Conservation (phyloP, 768 basidiomycete genomes). For the Lentinula boryana region DNA sequence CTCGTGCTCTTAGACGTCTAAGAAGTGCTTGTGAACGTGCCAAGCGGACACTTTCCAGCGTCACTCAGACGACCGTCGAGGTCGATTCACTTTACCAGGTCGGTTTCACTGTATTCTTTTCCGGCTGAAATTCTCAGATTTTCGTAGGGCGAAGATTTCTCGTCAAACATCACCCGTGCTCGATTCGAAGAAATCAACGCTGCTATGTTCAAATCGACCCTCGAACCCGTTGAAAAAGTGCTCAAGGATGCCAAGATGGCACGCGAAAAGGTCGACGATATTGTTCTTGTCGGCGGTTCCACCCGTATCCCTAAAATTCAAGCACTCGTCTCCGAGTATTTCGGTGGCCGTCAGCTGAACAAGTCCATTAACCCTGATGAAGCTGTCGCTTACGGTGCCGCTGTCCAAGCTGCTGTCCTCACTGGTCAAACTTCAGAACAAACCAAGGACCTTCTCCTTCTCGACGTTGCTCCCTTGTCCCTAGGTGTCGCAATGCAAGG, state of each 20-base stretch:
- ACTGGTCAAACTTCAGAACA: constrained; percentile 99
- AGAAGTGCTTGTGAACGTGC: constrained; percentile 98
- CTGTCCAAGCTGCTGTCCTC: constrained; percentile 98
- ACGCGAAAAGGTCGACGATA: constrained; percentile 96
- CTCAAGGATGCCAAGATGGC: constrained; percentile 98
- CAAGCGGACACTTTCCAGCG: constrained; percentile 97
- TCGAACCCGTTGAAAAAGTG: constrained; percentile 98
- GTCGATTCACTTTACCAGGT: constrained; percentile 98
- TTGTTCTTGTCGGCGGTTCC: constrained; percentile 98
- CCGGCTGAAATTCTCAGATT: constrained; percentile 3
- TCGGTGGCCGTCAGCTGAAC: constrained; percentile 96
- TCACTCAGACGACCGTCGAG: constrained; percentile 98
- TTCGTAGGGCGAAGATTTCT: constrained; percentile 89
- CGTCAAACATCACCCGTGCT: constrained; percentile 97
- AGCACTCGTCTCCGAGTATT: constrained; percentile 96
- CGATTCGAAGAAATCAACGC: constrained; percentile 99
- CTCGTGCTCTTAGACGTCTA: constrained; percentile 94
- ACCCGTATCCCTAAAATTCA: constrained; percentile 99
- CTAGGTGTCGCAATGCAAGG: constrained; percentile 99
- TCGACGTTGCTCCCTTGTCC: constrained; percentile 97
- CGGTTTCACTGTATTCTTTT: constrained; percentile 14
- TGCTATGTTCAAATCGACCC: constrained; percentile 88
- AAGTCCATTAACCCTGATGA: constrained; percentile 99
- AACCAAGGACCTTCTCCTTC: constrained; percentile 96
- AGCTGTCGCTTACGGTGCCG: constrained; percentile 99